Evolutionary conservation across 306 rosid species (phyloP), one percentile per base, ranked within the genome.

Genomic region (Castanea crenata): DNA sequence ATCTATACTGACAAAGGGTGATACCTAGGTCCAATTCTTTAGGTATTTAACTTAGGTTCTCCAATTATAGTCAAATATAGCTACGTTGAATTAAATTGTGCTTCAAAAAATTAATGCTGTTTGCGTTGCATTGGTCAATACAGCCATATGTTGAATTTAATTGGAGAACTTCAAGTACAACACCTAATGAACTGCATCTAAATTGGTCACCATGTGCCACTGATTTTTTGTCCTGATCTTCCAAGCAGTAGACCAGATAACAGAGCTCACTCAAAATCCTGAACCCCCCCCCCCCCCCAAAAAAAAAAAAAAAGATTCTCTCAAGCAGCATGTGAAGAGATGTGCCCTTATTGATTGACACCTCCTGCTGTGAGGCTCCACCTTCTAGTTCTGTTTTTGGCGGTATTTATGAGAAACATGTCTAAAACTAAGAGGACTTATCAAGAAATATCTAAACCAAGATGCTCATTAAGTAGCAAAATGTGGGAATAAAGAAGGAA

Each of bases 261-360:
- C 71, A 67, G 71, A 15, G 15, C 46, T 32, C 71, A 32, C 71
- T 31, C 70, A 34, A 16, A 63, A 63, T 29, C 44, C 27, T 12
- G 9, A 31, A 5, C 69, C 1, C 4, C 12, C 3, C 44, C 9
- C 0, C 41, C 2, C 10, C 44, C 10, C 44, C 9, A 21, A 23
- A 23, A 23, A 23, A 23, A 35, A 38, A 38, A 38, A 38, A 5
- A 29, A 13, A 21, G 23, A 65, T 29, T 65, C 71, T 3, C 71
- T 18, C 46, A 18, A 34, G 51, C 52, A 67, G 25, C 27, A 32
- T 67, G 72, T 67, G 72, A 67, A 67, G 52, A 19, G 25, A 67
- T 67, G 72, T 67, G 23, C 20, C 72, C 72, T 67, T 67, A 16
- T 67, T 67, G 72, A 52, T 67, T 19, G 72, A 67, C 72, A 34